These are phyloP conservation scores for Blastomyces silverae DNA, from an alignment of 2,329 filamentous ascomycete genomes.

Conservation along the genomic window DNA sequence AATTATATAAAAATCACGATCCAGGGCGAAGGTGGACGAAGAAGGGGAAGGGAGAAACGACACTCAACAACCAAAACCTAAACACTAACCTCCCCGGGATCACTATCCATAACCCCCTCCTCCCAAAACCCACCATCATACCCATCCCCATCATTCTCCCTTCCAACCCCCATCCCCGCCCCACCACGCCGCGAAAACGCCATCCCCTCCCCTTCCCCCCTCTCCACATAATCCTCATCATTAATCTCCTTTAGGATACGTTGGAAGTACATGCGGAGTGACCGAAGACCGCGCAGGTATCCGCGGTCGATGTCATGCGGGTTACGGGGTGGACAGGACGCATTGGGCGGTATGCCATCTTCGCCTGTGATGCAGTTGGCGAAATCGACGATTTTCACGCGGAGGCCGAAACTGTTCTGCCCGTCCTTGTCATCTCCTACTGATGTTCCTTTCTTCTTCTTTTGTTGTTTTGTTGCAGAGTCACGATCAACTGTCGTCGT, in stretches of 20 bases:
- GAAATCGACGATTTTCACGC: slow-evolving; percentile 97
- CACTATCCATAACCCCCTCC: slow-evolving; percentile 39
- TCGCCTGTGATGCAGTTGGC: slow-evolving; percentile 93
- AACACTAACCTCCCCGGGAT: slow-evolving; percentile 41
- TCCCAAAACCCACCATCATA: slow-evolving; percentile 34
- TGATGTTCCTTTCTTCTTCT: neutral
- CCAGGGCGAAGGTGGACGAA: too few species aligned
- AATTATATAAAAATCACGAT: neutral
- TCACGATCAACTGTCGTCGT: slow-evolving; percentile 25
- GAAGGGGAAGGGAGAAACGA: neutral
- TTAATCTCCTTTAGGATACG: slow-evolving; percentile 74
- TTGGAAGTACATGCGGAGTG: slow-evolving; percentile 74
- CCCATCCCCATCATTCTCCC: slow-evolving; percentile 16
- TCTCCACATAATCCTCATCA: slow-evolving; percentile 40
- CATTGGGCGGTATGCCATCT: slow-evolving; percentile 54
- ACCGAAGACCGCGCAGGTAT: slow-evolving; percentile 77
- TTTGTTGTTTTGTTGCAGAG: neutral
- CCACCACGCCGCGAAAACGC: slow-evolving; percentile 32
- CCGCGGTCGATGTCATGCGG: slow-evolving; percentile 77
- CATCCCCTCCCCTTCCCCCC: slow-evolving; percentile 40
- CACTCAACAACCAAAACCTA: slow-evolving; percentile 5
- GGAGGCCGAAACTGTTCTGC: slow-evolving; percentile 43
- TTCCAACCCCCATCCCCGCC: slow-evolving; percentile 26
- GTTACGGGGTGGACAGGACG: slow-evolving; percentile 70
- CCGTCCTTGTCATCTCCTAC: slow-evolving; percentile 29